Conservation (phyloP, 2,329 filamentous ascomycete genomes). For the Arthrobotrys megalospora region DNA sequence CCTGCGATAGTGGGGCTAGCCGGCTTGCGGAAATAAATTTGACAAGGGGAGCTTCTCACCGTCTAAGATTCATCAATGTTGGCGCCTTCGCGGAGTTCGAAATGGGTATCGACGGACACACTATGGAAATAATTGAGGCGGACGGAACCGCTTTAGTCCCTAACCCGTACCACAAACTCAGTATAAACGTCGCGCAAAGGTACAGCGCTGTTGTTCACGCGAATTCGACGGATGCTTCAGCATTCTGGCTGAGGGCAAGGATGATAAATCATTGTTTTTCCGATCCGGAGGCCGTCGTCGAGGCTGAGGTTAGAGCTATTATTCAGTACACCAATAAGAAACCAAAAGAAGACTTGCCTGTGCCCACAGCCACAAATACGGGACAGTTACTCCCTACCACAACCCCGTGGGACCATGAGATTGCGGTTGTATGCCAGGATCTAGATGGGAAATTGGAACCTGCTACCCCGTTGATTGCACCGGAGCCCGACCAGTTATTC, state of each 20-base stretch:
- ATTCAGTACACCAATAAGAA: constrained; percentile 53
- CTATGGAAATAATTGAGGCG: constrained; percentile 77
- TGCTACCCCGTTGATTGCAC: constrained; percentile 68
- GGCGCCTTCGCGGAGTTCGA: constrained; percentile 81
- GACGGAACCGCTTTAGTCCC: constrained; percentile 79
- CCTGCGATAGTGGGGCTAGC: constrained; percentile 49
- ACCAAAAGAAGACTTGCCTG: constrained; percentile 15
- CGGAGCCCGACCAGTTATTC: constrained; percentile 71
- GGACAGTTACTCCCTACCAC: constrained; percentile 66
- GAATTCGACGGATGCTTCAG: constrained; percentile 71
- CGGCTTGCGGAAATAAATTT: constrained; percentile 70
- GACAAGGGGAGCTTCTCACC: constrained; percentile 74
- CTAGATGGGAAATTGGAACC: constrained; percentile 71
- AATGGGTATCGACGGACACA: constrained; percentile 77
- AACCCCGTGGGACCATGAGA: constrained; percentile 71
- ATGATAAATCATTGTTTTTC: constrained; percentile 76
- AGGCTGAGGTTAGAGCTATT: constrained; percentile 63
- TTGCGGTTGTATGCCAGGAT: constrained; percentile 71
- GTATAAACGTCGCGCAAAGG: constrained; percentile 79
- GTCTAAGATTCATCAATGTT: constrained; percentile 78
- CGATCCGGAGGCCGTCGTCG: constrained; percentile 66
- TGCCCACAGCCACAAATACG: neutral
- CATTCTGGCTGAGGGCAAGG: constrained; percentile 77
- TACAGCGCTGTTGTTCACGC: constrained; percentile 78
- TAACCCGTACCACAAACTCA: constrained; percentile 73